A percentile compares a stretch with the other conserved stretches of the same genome.
Evolutionary conservation across 495 filamentous ascomycete species (phyloP).

Genomic region (Entonaema liquescens): DNA sequence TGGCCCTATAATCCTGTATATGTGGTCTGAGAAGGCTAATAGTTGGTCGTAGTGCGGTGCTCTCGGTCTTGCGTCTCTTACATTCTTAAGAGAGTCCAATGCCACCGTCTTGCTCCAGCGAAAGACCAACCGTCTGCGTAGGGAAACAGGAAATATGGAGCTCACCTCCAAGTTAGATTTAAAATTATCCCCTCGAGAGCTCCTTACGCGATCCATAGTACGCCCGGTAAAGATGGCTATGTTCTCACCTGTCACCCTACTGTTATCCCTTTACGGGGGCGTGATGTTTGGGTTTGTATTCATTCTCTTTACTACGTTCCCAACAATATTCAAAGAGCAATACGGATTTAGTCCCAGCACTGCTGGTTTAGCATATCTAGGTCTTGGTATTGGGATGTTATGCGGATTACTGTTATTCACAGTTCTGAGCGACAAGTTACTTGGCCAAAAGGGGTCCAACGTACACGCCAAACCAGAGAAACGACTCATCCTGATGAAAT

Average conservation of each 20-base stretch:
- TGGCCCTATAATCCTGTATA: no score
- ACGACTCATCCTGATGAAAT: conserved; percentile 42
- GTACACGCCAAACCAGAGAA: conserved; percentile 22
- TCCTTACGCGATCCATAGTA: conserved; percentile 49
- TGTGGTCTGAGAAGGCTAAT: not conserved
- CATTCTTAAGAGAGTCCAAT: conserved; percentile 69
- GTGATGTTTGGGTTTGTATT: conserved; percentile 53
- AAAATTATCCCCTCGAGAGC: conserved; percentile 39
- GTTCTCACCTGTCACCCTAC: conserved; percentile 58
- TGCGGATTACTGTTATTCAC: conserved; percentile 36
- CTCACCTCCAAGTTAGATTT: conserved; percentile 50
- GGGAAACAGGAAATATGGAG: conserved; percentile 63
- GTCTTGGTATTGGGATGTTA: conserved; percentile 59
- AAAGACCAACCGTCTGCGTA: conserved; percentile 61
- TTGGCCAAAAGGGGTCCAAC: conserved; percentile 15
- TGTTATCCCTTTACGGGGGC: conserved; percentile 54
- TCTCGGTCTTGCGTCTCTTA: conserved; percentile 25
- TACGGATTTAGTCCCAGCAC: conserved; percentile 46
- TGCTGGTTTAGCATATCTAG: conserved; percentile 58
- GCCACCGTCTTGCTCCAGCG: conserved; percentile 62
- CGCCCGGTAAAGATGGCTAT: conserved; percentile 64
- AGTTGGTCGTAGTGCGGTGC: conserved; percentile 16
- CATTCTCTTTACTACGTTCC: conserved; percentile 61
- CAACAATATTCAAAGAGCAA: conserved; percentile 53
- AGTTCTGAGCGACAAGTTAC: conserved; percentile 48